phyloP scores from a whole-genome alignment of 2,329 filamentous ascomycete species.

The Ceratocystis eucalypticola region DNA sequence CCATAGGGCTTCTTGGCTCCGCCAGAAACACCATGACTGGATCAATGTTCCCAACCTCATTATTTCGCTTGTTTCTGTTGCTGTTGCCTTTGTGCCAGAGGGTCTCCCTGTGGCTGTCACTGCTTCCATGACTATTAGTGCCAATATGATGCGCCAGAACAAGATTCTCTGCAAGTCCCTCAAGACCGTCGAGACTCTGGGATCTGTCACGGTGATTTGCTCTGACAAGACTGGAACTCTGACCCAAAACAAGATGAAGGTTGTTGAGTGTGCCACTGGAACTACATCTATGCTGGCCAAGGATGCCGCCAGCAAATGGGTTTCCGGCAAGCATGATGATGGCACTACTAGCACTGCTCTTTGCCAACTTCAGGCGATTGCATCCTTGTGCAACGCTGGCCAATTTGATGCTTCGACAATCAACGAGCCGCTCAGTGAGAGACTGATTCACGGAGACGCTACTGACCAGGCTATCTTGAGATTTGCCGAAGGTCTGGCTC shows the following conservation, averaged over 20 bases:
- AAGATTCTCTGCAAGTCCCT: conserved; percentile 93
- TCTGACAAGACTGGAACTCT: conserved; percentile 98
- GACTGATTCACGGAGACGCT: conserved; percentile 74
- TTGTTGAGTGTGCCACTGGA: conserved; percentile 80
- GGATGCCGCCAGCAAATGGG: conserved; percentile 59
- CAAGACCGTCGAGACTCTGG: conserved; percentile 91
- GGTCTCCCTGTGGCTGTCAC: conserved; percentile 96
- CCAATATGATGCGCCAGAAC: conserved; percentile 96
- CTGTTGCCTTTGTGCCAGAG: conserved; percentile 94
- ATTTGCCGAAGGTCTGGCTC: conserved; percentile 87
- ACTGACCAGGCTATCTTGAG: conserved; percentile 88
- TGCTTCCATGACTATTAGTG: conserved; percentile 88
- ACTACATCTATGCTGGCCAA: conserved; percentile 75
- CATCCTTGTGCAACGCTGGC: conserved; percentile 77
- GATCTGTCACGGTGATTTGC: conserved; percentile 98
- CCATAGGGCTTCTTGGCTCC: conserved; percentile 61
- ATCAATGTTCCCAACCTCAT: conserved; percentile 89
- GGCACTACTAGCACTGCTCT: conserved; percentile 57
- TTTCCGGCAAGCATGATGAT: conserved; percentile 53
- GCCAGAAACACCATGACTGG: conserved; percentile 98
- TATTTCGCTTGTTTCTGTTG: conserved; percentile 57
- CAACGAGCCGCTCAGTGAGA: conserved; percentile 62
- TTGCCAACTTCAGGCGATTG: conserved; percentile 58
- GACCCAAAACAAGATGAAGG: conserved; percentile 99
- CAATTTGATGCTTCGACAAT: conserved; percentile 49